Percentiles rank a stretch among this genome's conserved stretches.
These are phyloP conservation scores for Chlorella sp. DNA, from an alignment of 139 green algal species.

Conservation along the genomic window DNA sequence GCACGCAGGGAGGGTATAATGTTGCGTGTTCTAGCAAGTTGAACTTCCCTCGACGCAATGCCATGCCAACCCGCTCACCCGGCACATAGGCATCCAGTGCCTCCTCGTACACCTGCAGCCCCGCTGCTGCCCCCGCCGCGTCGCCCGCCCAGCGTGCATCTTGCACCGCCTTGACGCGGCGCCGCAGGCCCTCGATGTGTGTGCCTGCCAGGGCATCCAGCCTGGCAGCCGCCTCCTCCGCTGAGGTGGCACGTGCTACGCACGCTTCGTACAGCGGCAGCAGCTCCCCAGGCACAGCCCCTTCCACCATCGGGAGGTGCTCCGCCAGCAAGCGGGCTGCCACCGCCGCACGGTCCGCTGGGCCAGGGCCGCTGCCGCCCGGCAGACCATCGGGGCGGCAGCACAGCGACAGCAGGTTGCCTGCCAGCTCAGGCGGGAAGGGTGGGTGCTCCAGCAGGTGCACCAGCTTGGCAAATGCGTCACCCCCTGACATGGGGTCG, in stretches of 20 bases:
- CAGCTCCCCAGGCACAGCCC: slow-evolving; percentile 60
- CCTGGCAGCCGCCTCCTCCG: slow-evolving; percentile 67
- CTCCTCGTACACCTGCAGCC: slow-evolving; percentile 88
- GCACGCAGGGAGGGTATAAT: no score
- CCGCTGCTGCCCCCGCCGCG: slow-evolving; percentile 76
- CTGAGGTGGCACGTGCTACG: slow-evolving; percentile 64
- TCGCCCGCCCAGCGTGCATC: slow-evolving; percentile 73
- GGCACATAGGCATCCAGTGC: slow-evolving; percentile 84
- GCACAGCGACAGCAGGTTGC: slow-evolving; percentile 91
- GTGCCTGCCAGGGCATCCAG: slow-evolving; percentile 71
- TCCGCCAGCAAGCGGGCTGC: slow-evolving; percentile 86
- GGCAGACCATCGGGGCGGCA: slow-evolving; percentile 66
- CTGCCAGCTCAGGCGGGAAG: slow-evolving; percentile 86
- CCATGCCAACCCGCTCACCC: slow-evolving; percentile 22
- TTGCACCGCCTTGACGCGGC: slow-evolving; percentile 85
- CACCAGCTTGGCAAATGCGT: slow-evolving; percentile 89
- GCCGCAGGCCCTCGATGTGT: slow-evolving; percentile 80
- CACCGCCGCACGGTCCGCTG: slow-evolving; percentile 80
- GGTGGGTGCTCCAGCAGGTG: slow-evolving; percentile 84
- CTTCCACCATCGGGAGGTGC: slow-evolving; percentile 71
- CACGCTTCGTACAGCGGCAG: slow-evolving; percentile 79
- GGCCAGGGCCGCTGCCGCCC: neutral
- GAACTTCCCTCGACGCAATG: no score
- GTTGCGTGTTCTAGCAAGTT: no score
- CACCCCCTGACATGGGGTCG: slow-evolving; percentile 54